These are phyloP conservation scores for Iodosphaeria phyllophila DNA, from an alignment of 2,329 filamentous ascomycete genomes.

Conservation along the genomic window DNA sequence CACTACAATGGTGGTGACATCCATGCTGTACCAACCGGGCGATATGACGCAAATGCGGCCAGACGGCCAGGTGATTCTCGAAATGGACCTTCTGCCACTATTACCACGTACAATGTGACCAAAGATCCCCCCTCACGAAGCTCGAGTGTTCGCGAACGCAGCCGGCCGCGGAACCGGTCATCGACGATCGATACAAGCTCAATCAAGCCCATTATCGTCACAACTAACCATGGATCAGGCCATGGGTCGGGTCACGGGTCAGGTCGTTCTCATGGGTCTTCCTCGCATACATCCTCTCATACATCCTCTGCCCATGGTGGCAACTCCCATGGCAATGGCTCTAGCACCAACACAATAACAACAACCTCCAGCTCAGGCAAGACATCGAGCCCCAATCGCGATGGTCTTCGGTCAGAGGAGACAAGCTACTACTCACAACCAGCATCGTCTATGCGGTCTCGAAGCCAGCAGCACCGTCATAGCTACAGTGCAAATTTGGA, in stretches of 20 bases:
- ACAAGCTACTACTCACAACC: conserved; percentile 35
- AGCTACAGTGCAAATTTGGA: conserved; percentile 28
- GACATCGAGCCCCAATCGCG: conserved; percentile 28
- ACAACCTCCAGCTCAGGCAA: conserved; percentile 13
- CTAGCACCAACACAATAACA: too few relatives aligned
- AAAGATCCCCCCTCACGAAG: conserved; percentile 30
- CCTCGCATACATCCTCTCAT: conserved; percentile 20
- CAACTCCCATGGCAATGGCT: too few relatives aligned
- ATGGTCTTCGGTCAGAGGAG: conserved; percentile 33
- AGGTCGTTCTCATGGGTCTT: too few relatives aligned
- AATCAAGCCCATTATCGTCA: conserved; percentile 38
- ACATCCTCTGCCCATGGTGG: conserved; percentile 17
- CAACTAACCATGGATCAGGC: conserved; percentile 32
- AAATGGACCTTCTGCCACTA: conserved; percentile 21
- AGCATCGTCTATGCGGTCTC: conserved; percentile 35
- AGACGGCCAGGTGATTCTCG: conserved; percentile 17
- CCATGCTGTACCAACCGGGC: conserved; percentile 28
- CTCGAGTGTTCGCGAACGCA: conserved; percentile 26
- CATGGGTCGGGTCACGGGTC: too few relatives aligned
- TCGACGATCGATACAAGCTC: conserved; percentile 27
- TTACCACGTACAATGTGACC: conserved; percentile 36
- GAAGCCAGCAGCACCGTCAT: conserved; percentile 23
- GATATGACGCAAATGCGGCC: conserved; percentile 13
- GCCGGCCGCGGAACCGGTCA: conserved; percentile 26
- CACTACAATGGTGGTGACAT: conserved; percentile 26